Conservation (phyloP, 495 filamentous ascomycete species). For the Physcia stellaris region DNA sequence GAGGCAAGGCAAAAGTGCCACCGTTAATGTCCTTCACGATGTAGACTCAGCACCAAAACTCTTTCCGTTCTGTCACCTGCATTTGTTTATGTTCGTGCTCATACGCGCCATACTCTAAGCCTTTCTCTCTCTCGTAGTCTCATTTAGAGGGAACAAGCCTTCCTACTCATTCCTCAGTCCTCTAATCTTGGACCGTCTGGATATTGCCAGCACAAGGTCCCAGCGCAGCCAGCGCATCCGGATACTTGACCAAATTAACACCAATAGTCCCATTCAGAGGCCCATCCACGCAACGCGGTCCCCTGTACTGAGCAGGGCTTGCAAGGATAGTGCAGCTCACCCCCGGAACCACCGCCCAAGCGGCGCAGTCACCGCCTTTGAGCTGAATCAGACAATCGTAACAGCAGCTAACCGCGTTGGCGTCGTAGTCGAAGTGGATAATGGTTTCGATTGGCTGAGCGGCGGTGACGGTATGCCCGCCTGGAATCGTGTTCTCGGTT, state of each 20-base stretch:
- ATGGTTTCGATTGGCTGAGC: not conserved
- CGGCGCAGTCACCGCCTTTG: conserved; percentile 2
- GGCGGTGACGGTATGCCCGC: conserved; percentile 1
- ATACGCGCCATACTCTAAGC: too few species aligned
- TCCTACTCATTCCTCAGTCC: too few species aligned
- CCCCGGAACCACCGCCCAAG: not conserved
- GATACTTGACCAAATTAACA: conserved; percentile 2
- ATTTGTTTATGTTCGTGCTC: too few species aligned
- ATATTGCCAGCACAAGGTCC: conserved; percentile 1
- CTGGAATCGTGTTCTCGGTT: not conserved
- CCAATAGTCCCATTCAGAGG: conserved; percentile 1
- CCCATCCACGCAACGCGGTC: not conserved
- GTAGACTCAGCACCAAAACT: too few species aligned
- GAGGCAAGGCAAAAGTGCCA: too few species aligned
- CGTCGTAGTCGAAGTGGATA: not conserved
- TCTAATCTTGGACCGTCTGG: not conserved
- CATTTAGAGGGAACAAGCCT: too few species aligned
- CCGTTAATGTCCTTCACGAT: too few species aligned
- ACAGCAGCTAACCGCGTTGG: not conserved
- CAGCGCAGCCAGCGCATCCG: not conserved
- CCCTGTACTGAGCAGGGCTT: not conserved
- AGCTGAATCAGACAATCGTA: not conserved
- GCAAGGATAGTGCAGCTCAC: conserved; percentile 1
- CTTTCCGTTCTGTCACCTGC: too few species aligned
- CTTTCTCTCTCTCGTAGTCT: too few species aligned